Evolutionary conservation across 495 filamentous ascomycete species (phyloP).

Genomic region (Annulohypoxylon bovei): DNA sequence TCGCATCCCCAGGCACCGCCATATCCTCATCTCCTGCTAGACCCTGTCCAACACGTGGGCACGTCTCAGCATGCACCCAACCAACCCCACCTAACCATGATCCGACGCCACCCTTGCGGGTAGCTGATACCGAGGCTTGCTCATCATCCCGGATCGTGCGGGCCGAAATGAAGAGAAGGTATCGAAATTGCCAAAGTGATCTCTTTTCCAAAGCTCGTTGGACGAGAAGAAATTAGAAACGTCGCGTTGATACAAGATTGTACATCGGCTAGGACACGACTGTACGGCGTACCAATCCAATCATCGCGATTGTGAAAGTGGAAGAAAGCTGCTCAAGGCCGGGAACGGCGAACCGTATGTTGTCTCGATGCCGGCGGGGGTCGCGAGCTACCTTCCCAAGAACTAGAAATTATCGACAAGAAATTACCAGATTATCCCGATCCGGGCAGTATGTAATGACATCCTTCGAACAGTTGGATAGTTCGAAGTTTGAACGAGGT

Average conservation of each 20-base stretch:
- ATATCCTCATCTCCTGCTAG: constrained; percentile 25
- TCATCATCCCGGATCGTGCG: constrained; percentile 40
- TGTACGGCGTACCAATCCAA: constrained; percentile 12
- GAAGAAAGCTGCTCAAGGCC: background rate
- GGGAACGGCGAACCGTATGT: background rate
- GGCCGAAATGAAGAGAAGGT: constrained; percentile 41
- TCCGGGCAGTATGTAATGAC: constrained; percentile 25
- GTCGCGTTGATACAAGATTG: constrained; percentile 18
- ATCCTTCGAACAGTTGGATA: constrained; percentile 8
- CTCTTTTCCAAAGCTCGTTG: constrained; percentile 27
- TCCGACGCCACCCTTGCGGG: background rate
- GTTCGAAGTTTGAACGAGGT: constrained; percentile 14
- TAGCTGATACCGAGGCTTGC: constrained; percentile 41
- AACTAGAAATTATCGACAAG: constrained; percentile 51
- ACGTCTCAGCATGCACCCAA: constrained; percentile 5
- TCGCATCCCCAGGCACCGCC: constrained; percentile 28
- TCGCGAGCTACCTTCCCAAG: background rate
- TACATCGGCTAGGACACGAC: background rate
- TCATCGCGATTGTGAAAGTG: background rate
- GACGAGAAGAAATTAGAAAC: constrained; percentile 2
- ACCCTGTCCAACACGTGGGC: constrained; percentile 28
- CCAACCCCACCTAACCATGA: constrained; percentile 16
- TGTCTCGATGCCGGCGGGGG: background rate
- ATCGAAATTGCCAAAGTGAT: constrained; percentile 36
- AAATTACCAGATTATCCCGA: constrained; percentile 48